A percentile compares a stretch with the other conserved stretches of the same genome.
These are phyloP conservation scores for Alloascoidea hylecoeti DNA, from an alignment of 805 yeast species.

Conservation along the genomic window DNA sequence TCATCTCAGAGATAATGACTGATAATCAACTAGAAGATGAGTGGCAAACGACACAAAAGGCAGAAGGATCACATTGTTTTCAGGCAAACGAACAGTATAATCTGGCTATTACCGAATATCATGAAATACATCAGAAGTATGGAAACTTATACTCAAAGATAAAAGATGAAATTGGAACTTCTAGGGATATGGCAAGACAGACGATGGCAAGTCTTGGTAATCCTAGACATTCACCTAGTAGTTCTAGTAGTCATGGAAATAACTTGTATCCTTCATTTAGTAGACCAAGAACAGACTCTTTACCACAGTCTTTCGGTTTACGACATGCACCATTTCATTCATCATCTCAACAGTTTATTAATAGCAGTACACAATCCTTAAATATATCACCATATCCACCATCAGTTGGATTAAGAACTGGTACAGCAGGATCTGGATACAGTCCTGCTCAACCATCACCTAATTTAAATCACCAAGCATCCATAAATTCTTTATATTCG, in stretches of 20 bases:
- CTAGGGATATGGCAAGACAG: not conserved
- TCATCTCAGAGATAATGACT: not conserved
- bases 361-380: too few relatives aligned
- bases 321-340: too few relatives aligned
- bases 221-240: too few relatives aligned
- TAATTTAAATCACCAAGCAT: not conserved
- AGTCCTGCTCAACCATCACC: conserved; percentile 1
- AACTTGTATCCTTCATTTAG: too few relatives aligned
- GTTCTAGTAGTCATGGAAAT: too few relatives aligned
- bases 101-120: not conserved
- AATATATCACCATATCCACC: not conserved
- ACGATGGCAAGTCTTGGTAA: conserved; percentile 1
- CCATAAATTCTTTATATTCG: not conserved
- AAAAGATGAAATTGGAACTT: not conserved
- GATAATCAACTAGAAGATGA: not conserved
- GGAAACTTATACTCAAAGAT: not conserved
- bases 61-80: not conserved
- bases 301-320: too few relatives aligned
- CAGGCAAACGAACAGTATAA: not conserved
- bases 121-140: not conserved
- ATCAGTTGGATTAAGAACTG: not conserved
- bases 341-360: too few relatives aligned
- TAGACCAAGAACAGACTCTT: too few relatives aligned
- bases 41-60: not conserved
- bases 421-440: not conserved